Evolutionary conservation across 805 yeast species (phyloP).

Genomic region (Spathaspora sp.): DNA sequence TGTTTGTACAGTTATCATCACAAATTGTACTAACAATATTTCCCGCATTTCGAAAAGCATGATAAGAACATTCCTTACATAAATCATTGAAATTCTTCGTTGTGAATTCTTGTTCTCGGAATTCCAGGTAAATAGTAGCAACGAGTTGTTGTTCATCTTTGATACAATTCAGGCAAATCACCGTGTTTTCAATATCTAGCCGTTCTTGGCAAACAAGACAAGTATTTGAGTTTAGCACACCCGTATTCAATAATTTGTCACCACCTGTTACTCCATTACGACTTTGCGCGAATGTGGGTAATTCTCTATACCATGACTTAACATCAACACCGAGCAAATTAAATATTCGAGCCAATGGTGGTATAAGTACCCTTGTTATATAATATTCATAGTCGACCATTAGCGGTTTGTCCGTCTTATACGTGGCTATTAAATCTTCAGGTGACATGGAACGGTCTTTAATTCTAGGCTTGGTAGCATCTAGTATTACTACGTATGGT

Average conservation of each 20-base stretch:
- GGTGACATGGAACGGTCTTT: conserved; percentile 82
- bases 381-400: conserved; percentile 81
- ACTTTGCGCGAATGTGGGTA: conserved; percentile 41
- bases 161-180: conserved; percentile 4
- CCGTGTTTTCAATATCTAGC: not conserved
- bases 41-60: conserved; percentile 7
- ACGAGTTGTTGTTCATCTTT: conserved; percentile 2
- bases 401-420: conserved; percentile 26
- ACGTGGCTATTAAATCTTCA: conserved; percentile 53
- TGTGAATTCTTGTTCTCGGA: conserved; percentile 1
- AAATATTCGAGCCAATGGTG: conserved; percentile 85
- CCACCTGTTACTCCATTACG: not conserved
- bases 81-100: conserved; percentile 1
- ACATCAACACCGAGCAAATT: conserved; percentile 81
- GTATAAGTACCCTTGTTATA: conserved; percentile 76
- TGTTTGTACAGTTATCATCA: conserved; percentile 46
- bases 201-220: conserved; percentile 26
- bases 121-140: conserved; percentile 4
- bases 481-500: conserved; percentile 74
- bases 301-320: conserved; percentile 66
- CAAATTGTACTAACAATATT: conserved; percentile 6
- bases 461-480: conserved; percentile 51
- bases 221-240: conserved; percentile 12
- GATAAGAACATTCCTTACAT: conserved; percentile 6
- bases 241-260: conserved; percentile 7